Evolutionary conservation across 1,284 basidiomycete species (phyloP), one percentile per base, ranked within the genome.

Genomic region (Ceratobasidium sp.): DNA sequence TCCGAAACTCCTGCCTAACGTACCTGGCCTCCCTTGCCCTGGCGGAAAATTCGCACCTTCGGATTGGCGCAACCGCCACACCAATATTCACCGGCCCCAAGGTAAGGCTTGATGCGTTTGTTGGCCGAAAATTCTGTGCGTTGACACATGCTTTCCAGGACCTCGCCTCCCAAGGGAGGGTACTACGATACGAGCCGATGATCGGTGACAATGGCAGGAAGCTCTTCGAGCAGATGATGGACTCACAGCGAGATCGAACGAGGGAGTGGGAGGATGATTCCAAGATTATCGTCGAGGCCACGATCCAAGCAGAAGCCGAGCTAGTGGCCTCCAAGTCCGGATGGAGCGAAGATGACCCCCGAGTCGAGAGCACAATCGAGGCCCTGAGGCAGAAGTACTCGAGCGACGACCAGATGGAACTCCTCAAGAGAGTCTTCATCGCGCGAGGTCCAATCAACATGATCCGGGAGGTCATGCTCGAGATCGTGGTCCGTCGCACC

Each of bases 131-230:
- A 19, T 15, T 6, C 15, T 17, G 49, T 19, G 49, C 49, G 49
- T 29, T 56, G 52, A 56, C 52, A 5, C 11, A 5, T 25, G 9
- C 52, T 32, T 5, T 4, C 52, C 15, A 61, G 71, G 59, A 64
- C 37, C 22, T 62, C 29, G 29, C 46, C 4, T 46, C 71, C 13
- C 71, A 65, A 22, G 62, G 51, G 7, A 25, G 61, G 5, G 15
- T 74, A 2, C 61, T 75, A 1, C 73, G 62, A 9, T 54, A 75
- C 40, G n/a, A 54, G 37, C 73, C 76, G 17, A 54, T 54, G 37
- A 70, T 59, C 7, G 82, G 82, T 0, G 81, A 82, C 0, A 71
- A 34, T 9, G 83, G 82, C 1, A 81, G 81, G 2, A 81, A 82
- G 17, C 37, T 65, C 2, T 40, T 9, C 17, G 7, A 44, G 6